Percentiles rank a stretch among this genome's conserved stretches.
These are phyloP conservation scores for Glutinoglossum americanum DNA, from an alignment of 495 filamentous ascomycete genomes.

Conservation along the genomic window DNA sequence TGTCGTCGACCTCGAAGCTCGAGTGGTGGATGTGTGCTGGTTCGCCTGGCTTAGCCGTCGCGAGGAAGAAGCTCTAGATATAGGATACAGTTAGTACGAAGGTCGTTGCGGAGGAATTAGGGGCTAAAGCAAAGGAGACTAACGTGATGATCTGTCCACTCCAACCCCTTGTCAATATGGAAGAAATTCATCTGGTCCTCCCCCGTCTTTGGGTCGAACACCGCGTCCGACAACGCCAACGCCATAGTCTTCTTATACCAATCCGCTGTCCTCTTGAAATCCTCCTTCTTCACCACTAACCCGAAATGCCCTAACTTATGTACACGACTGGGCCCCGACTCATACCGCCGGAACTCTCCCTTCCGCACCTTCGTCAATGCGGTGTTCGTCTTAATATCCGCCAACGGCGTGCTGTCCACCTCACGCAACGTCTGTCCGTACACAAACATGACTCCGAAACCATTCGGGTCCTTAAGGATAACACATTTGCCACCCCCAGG, in stretches of 20 bases:
- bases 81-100: constrained; percentile 6
- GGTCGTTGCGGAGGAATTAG: constrained; percentile 16
- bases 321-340: constrained; percentile 37
- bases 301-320: constrained; percentile 64
- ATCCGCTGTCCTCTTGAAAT: constrained; percentile 31
- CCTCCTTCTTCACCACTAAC: constrained; percentile 24
- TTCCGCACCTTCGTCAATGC: constrained; percentile 11
- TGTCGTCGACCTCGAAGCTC: constrained; percentile 55
- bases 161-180: constrained; percentile 39
- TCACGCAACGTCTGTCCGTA: constrained; percentile 26
- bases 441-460: constrained; percentile 36
- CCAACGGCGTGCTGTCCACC: constrained; percentile 19
- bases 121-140: constrained; percentile 34
- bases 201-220: constrained; percentile 25
- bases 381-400: constrained; percentile 8
- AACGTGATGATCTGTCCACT: constrained; percentile 43
- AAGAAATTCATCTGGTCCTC: constrained; percentile 37
- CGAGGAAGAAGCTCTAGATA: neutral
- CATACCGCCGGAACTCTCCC: constrained; percentile 13
- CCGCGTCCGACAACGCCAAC: constrained; percentile 28
- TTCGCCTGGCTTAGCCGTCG: neutral
- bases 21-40: constrained; percentile 45
- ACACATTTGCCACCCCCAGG: constrained; percentile 37
- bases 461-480: constrained; percentile 35
- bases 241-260: constrained; percentile 43